These are phyloP conservation scores for Zasmidium cellare DNA, from an alignment of 2,329 filamentous ascomycete species.

Conservation along the genomic window DNA sequence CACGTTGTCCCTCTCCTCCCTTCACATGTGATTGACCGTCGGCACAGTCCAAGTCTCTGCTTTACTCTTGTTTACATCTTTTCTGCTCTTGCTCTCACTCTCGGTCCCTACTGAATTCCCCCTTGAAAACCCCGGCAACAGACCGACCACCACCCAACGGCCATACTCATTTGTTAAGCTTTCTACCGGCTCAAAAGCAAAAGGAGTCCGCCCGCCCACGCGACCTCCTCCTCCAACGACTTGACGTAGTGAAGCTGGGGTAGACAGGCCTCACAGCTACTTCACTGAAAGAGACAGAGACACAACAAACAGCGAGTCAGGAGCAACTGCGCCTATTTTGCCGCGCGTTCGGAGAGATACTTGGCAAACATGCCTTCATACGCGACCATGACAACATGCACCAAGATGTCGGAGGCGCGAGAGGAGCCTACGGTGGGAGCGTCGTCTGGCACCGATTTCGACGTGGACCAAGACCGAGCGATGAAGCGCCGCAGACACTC, in stretches of 20 bases:
- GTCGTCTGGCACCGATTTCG: conserved; percentile 34
- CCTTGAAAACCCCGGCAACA: neutral
- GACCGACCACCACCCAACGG: neutral
- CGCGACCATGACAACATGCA: conserved; percentile 16
- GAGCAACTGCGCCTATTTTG: neutral
- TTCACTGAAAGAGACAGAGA: neutral
- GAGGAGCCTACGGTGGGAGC: conserved; percentile 47
- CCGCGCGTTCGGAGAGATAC: neutral
- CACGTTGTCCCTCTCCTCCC: neutral
- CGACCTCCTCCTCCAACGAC: neutral
- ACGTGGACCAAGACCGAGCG: conserved; percentile 38
- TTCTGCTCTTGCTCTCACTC: neutral
- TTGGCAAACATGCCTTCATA: conserved; percentile 8
- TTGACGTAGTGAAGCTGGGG: neutral
- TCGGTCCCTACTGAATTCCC: neutral
- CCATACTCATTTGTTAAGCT: neutral
- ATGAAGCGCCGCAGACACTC: conserved; percentile 47
- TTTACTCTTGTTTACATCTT: neutral
- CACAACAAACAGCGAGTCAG: neutral
- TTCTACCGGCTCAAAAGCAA: neutral
- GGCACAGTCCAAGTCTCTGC: neutral
- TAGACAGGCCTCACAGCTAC: neutral
- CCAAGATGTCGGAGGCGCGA: conserved; percentile 34
- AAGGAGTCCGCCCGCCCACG: neutral
- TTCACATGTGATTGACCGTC: neutral